Evolutionary conservation across 2,329 filamentous ascomycete genomes (phyloP), one percentile per base, ranked within the genome.

Genomic region (Colletotrichum zoysiae): DNA sequence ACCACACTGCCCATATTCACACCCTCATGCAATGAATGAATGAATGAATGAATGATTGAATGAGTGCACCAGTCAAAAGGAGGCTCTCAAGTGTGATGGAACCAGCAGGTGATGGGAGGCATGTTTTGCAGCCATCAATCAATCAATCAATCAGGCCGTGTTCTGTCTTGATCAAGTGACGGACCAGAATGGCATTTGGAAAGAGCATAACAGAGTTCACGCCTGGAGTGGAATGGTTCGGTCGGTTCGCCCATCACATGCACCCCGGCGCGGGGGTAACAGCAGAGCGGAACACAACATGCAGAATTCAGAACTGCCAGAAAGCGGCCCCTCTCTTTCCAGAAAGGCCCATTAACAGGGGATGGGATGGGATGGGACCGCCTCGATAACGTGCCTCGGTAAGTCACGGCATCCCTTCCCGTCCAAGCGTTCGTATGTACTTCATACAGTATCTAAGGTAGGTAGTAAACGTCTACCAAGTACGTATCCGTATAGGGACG

Each of bases 181-280:
- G 23, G 23, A 11, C 8, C 30, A 30, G 30, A 30, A 38, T 38
- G 35, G 35, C 5, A 38, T 38, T 38, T 9, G 35, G 11, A 38
- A 38, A 38, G 35, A 38, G 35, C 9, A 38, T 38, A 11, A 9
- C 35, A 11, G 11, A 38, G 35, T 71, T 71, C 67, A 51, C 46
- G 44, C 35, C n/a, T 51, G 58, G 26, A 71, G 70, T 73, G 70
- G 67, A 73, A 68, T 56, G 61, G 70, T 71, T 73, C 61, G 61
- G 70, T 73, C 61, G 61, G 70, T 71, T 73, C 67, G 61, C 44
- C 44, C 70, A 46, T 46, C 70, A 71, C 70, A 71, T 73, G 70
- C 67, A 73, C 67, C 57, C 67, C 58, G 64, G 50, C 65, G 70
- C 70, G 67, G 70, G 66, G 70, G 65, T 26, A 26, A 61, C 55